Conservation (phyloP, 768 basidiomycete species). For the Mycena crocata region DNA sequence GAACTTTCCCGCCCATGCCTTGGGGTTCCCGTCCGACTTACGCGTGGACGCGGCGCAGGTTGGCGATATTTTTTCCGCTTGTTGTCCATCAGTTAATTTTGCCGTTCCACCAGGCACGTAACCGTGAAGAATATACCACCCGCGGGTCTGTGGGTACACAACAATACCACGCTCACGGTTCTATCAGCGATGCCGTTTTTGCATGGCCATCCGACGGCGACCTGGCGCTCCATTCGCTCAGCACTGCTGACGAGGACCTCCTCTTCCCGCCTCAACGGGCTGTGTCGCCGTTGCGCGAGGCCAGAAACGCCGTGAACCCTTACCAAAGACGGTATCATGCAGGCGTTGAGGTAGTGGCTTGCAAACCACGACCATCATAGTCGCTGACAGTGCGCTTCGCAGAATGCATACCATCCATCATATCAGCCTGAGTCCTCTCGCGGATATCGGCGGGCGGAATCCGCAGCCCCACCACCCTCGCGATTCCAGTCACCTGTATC, state of each 20-base stretch:
- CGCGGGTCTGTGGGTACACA: constrained; percentile 7
- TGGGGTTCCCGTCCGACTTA: neutral
- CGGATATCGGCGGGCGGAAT: neutral
- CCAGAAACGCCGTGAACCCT: neutral
- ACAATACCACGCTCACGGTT: neutral
- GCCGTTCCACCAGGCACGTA: neutral
- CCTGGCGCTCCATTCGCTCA: neutral
- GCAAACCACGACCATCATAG: neutral
- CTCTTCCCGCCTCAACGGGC: neutral
- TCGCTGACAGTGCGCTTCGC: constrained; percentile 5
- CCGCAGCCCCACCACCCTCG: neutral
- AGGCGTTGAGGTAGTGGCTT: neutral
- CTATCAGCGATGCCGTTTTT: constrained; percentile 12
- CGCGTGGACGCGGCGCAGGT: neutral
- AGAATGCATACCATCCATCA: constrained; percentile 1
- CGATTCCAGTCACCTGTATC: neutral
- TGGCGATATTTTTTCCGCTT: neutral
- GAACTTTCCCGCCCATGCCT: neutral
- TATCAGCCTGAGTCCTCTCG: neutral
- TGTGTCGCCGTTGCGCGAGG: neutral
- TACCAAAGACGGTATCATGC: neutral
- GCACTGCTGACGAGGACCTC: neutral
- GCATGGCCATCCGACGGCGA: constrained; percentile 4
- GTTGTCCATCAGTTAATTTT: neutral
- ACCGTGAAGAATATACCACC: neutral